Base-by-base conservation (phyloP, 495 filamentous ascomycete genomes). In the Clavariopsis aquatica region DNA sequence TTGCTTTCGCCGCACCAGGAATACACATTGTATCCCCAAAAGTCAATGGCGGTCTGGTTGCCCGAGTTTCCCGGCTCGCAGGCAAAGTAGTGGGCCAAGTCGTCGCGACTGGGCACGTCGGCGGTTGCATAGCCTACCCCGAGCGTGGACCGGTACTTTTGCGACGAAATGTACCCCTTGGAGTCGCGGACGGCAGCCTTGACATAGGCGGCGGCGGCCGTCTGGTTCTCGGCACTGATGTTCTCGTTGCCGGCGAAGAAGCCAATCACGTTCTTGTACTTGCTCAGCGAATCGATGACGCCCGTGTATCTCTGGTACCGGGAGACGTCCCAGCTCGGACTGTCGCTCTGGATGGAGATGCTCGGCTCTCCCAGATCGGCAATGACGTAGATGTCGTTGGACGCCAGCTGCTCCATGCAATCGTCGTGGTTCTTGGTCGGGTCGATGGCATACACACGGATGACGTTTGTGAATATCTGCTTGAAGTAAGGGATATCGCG, bases 11-110 rank as follows among this genome's bases (percentile, higher is more conserved):
- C 94, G 73, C 94, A 98, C 94, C 94, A 98, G 34, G 89, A 92
- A 79, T 97, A 97, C 78, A 97, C 92, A 77, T 98, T 98, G 83
- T 96, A 96, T 49, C 94, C 94, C 91, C 91, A 97, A 81, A 92
- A 97, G 76, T 97, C 93, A 64, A 96, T 65, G 20, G 20, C 20
- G 13, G 62, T 65, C 10, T 6, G 23, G 31, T 65, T 93, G 34
- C 85, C 78, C 9, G 83, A 78, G 1, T 79, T 77, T 31, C 79
- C 63, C 27, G 83, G 75, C 56, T 88, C 89, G 72, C 94, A 98
- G 82, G 96, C 90, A 81, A 98, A 94, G 78, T 95, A 98, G 72
- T 92, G 78, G 26, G 90, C 91, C 68, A 98, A 84, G 68, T 89
- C 73, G 31, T 74, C 75, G 58, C 94, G 89, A 66, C 96, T 96